These are phyloP conservation scores for Chloromonas sp. DNA, from an alignment of 163 green algal species.

Conservation along the genomic window DNA sequence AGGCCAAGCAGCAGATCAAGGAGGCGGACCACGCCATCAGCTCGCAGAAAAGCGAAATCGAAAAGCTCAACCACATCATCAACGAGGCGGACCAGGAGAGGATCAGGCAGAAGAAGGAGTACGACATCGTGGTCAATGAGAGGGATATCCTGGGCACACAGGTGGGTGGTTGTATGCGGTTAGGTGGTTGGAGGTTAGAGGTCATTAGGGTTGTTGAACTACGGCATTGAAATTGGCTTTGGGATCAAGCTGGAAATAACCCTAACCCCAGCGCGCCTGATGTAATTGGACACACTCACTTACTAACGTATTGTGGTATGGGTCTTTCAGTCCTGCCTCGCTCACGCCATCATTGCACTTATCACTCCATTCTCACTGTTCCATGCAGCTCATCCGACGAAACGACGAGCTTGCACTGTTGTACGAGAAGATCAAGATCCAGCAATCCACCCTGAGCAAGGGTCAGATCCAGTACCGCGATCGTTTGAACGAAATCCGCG, in stretches of 20 bases:
- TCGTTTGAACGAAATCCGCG: slow-evolving; percentile 74
- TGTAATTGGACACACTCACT: too few species aligned
- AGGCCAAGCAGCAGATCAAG: slow-evolving; percentile 62
- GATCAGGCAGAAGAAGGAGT: slow-evolving; percentile 80
- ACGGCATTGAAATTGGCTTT: too few species aligned
- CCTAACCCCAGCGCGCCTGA: too few species aligned
- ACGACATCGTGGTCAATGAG: slow-evolving; percentile 81
- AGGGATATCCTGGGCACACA: slow-evolving; percentile 82
- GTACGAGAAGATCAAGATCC: slow-evolving; percentile 94
- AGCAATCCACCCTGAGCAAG: slow-evolving; percentile 74
- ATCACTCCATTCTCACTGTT: not conserved
- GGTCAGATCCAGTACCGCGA: slow-evolving; percentile 86
- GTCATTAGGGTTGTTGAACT: too few species aligned
- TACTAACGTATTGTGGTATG: not conserved
- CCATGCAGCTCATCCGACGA: slow-evolving; percentile 68
- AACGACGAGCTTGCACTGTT: slow-evolving; percentile 90
- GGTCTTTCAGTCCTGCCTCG: not conserved
- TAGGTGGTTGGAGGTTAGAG: too few species aligned
- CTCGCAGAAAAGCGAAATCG: slow-evolving; percentile 60
- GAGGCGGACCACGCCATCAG: slow-evolving; percentile 68
- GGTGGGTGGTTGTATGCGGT: slow-evolving; percentile 29
- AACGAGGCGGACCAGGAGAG: slow-evolving; percentile 73
- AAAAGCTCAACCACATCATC: slow-evolving; percentile 80
- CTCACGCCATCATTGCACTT: not conserved
- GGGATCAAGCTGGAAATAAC: too few species aligned